Evolutionary conservation across 768 basidiomycete genomes (phyloP).

Genomic region (Hygrophorus pudorinus): DNA sequence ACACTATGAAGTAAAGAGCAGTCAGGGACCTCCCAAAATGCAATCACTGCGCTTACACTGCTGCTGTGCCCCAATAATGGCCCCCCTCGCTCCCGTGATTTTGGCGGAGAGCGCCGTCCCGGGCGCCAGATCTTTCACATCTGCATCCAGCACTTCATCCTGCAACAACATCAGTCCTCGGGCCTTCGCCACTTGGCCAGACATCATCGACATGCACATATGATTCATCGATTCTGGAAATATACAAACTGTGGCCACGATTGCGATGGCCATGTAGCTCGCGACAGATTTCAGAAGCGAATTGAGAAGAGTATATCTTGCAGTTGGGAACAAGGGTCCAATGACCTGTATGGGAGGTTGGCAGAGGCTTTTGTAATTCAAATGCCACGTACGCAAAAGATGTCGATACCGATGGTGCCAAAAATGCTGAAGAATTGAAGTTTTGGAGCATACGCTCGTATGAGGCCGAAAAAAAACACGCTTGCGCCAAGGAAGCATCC

Average conservation of each 20-base stretch:
- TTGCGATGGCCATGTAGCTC: conserved; percentile 32
- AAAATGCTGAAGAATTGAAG: conserved; percentile 31
- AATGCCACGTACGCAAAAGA: conserved; percentile 18
- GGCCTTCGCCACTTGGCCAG: neutral
- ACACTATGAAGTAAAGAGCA: conserved; percentile 16
- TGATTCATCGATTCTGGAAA: conserved; percentile 36
- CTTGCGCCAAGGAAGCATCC: conserved; percentile 35
- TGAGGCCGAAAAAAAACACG: conserved; percentile 26
- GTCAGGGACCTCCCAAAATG: conserved; percentile 3
- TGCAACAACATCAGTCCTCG: conserved; percentile 1
- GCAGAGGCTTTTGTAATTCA: neutral
- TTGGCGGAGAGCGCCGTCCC: conserved; percentile 14
- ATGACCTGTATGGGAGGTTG: neutral
- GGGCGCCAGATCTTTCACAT: conserved; percentile 12
- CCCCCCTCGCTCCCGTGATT: conserved; percentile 12
- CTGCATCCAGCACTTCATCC: conserved; percentile 14
- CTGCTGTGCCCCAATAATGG: conserved; percentile 17
- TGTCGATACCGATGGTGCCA: conserved; percentile 33
- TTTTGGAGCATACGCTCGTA: conserved; percentile 31
- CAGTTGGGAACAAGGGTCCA: conserved; percentile 25
- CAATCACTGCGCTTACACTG: conserved; percentile 14
- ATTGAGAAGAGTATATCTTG: conserved; percentile 31
- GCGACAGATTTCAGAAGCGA: conserved; percentile 28
- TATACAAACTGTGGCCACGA: conserved; percentile 26
- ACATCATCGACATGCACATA: conserved; percentile 7